Percentiles rank a stretch among this genome's conserved stretches.
Conservation (phyloP, 768 basidiomycete species). For the Cyclocybe aegerita region DNA sequence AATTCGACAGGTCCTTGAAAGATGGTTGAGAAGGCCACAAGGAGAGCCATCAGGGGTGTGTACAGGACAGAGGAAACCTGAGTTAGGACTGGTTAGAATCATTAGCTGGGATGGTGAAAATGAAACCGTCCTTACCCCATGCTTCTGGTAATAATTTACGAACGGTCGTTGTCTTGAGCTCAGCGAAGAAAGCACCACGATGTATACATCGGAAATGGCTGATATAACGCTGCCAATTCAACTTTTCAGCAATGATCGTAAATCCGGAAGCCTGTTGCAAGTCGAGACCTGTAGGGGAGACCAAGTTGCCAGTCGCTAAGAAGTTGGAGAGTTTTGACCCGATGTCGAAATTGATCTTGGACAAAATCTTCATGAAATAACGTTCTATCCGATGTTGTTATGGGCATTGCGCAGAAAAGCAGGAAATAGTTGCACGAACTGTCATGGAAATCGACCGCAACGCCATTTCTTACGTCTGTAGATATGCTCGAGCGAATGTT, state of each 20-base stretch:
- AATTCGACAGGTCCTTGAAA: constrained; percentile 91
- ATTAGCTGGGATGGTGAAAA: not conserved
- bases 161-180: constrained; percentile 96
- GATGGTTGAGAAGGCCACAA: constrained; percentile 96
- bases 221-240: constrained; percentile 98
- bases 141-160: constrained; percentile 96
- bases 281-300: constrained; percentile 94
- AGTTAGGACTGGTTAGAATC: not conserved
- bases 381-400: constrained; percentile 46
- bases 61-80: constrained; percentile 96
- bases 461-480: constrained; percentile 74
- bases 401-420: not conserved
- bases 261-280: constrained; percentile 98
- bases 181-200: constrained; percentile 98
- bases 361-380: constrained; percentile 75
- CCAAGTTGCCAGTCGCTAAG: constrained; percentile 94
- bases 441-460: constrained; percentile 85
- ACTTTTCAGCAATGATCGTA: constrained; percentile 97
- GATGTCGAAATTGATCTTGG: constrained; percentile 87
- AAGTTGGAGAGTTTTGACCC: constrained; percentile 90
- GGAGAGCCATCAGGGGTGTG: constrained; percentile 99
- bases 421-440: constrained; percentile 46
- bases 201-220: constrained; percentile 98
- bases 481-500: constrained; percentile 68
- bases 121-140: constrained; percentile 68